phyloP scores from a whole-genome alignment of 768 basidiomycete species.

The Amyloporia xantha region DNA sequence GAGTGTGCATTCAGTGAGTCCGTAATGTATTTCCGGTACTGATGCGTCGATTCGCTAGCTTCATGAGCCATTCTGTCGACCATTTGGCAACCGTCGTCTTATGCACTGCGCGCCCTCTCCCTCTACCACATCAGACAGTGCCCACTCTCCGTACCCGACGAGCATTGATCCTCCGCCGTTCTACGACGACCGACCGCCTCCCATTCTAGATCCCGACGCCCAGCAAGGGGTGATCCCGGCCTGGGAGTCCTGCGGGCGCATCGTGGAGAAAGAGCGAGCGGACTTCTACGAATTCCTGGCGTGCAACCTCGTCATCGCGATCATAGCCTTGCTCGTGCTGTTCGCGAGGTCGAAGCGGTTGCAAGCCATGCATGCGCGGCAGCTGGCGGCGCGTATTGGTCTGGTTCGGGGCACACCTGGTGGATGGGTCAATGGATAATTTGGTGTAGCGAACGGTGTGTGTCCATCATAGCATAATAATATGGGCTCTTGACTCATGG shows the following conservation, averaged over 20 bases:
- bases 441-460: too few relatives aligned
- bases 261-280: conserved; percentile 66
- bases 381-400: conserved; percentile 84
- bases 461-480: too few relatives aligned
- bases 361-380: conserved; percentile 68
- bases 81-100: conserved; percentile 90
- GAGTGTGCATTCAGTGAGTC: conserved; percentile 42
- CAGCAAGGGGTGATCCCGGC: conserved; percentile 59
- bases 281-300: conserved; percentile 92
- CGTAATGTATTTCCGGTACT: neutral
- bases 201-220: conserved; percentile 13
- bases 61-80: conserved; percentile 85
- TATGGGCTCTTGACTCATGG: too few relatives aligned
- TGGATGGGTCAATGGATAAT: conserved; percentile 17
- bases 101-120: conserved; percentile 64
- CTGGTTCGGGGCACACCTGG: conserved; percentile 41
- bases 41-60: conserved; percentile 38
- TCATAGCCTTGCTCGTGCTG: conserved; percentile 57
- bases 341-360: conserved; percentile 63
- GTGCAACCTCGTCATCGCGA: conserved; percentile 70
- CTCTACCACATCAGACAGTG: conserved; percentile 18
- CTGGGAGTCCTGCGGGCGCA: conserved; percentile 92
- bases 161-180: neutral
- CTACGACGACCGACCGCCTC: conserved; percentile 10
- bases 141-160: conserved; percentile 4